Evolutionary conservation across 2,329 filamentous ascomycete genomes (phyloP), one percentile per base, ranked within the genome.

Genomic region (Pseudogymnoascus sp.): DNA sequence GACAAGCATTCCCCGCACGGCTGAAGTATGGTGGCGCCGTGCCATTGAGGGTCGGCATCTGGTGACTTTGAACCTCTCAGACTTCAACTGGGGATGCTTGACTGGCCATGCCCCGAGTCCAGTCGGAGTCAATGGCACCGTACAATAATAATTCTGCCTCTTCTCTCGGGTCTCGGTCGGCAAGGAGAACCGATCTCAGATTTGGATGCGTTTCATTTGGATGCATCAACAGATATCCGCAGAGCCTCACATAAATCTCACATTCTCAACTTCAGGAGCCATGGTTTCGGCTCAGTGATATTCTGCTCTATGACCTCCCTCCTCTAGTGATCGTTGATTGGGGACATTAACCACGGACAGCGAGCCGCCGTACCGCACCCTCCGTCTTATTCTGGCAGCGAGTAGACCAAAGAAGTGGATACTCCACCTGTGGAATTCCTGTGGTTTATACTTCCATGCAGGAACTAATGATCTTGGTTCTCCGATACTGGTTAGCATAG

Each of bases 161-260:
- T 50, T 7, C 28, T 33, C 28, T 53, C 47, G 47, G 47, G 8
- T 20, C 28, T 35, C 47, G 28, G 47, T 53, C 47, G 47, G 47
- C 28, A 53, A 33, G 28, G 28, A 35, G 47, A 53, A 33, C 47
- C 47, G 47, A 53, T 33, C 47, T 53, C 47, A 53, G 47, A 53
- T 20, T 18, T 18, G 47, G 2, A 11, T 53, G 47, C 28, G 11
- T 53, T 28, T 20, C 30, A 33, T 33, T 18, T 33, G 47, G 15
- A 11, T 53, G 47, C 28, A 5, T 35, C 47, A 14, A n/a, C 47
- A 33, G 33, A 35, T 35, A 15, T 35, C 1, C 9, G 7, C 15
- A 53, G 28, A 33, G 47, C 28, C 47, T 53, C 43, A 53, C 25
- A 18, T 33, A 1, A 18, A 18, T 3, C 25, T 18, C 28, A 2